These are phyloP conservation scores for Penicillium manginii DNA, from an alignment of 495 filamentous ascomycete genomes.

Conservation along the genomic window DNA sequence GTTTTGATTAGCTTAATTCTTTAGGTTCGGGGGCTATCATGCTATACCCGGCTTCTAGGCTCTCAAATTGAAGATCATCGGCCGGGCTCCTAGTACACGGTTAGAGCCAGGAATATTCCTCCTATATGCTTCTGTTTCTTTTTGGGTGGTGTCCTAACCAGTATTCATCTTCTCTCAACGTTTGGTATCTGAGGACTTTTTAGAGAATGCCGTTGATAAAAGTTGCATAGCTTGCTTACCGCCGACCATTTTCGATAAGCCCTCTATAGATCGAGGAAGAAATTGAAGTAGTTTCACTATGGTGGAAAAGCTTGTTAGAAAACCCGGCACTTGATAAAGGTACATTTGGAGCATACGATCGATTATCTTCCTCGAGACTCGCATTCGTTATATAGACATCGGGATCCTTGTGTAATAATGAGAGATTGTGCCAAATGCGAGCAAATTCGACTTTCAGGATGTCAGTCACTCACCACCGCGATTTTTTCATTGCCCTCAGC, in stretches of 20 bases:
- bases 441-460: neutral
- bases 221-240: slow-evolving; percentile 5
- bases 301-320: neutral
- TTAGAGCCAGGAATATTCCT: neutral
- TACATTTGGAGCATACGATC: neutral
- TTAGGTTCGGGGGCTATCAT: neutral
- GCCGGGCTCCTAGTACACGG: slow-evolving; percentile 6
- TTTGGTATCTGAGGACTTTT: slow-evolving; percentile 6
- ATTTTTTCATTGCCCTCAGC: neutral
- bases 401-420: neutral
- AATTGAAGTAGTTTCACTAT: slow-evolving; percentile 12
- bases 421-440: neutral
- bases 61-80: slow-evolving; percentile 14
- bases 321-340: neutral
- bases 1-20: neutral
- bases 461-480: neutral
- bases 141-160: neutral
- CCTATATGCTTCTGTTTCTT: neutral
- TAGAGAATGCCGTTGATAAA: neutral
- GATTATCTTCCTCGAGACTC: neutral
- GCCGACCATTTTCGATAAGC: slow-evolving; percentile 8
- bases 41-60: slow-evolving; percentile 12
- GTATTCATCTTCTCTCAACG: neutral
- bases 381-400: neutral
- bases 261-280: slow-evolving; percentile 8